Evolutionary conservation across 73 alveolate species (phyloP).

Genomic region (Breviolum minutum): DNA sequence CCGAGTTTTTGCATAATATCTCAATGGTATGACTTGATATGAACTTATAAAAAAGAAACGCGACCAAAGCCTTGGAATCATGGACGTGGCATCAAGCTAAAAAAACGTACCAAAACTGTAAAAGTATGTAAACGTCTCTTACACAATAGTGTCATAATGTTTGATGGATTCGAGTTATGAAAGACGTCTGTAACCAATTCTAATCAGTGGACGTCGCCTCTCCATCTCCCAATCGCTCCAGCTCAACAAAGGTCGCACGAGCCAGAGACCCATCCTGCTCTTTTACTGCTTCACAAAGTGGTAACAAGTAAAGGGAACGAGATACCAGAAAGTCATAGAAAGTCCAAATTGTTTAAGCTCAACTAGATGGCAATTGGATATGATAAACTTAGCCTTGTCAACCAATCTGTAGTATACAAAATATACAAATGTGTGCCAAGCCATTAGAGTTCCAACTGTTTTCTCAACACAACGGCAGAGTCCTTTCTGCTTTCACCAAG

Average conservation of each 20-base stretch:
- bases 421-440: background rate
- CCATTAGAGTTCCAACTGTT: background rate
- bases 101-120: no score
- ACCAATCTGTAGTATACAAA: background rate
- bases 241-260: constrained; percentile 67
- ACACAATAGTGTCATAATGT: no score
- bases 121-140: no score
- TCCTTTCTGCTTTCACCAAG: constrained; percentile 52
- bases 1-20: no score
- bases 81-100: no score
- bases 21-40: no score
- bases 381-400: background rate
- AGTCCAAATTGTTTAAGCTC: background rate
- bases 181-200: background rate
- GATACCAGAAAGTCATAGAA: no score
- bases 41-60: no score
- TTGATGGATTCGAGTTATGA: no score
- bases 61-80: no score
- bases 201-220: background rate
- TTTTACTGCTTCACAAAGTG: background rate
- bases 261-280: constrained; percentile 45
- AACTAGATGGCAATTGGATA: background rate
- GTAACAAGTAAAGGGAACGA: no score
- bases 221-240: constrained; percentile 55
- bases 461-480: background rate